A percentile compares a stretch with the other conserved stretches of the same genome.
Evolutionary conservation across 2,329 filamentous ascomycete species (phyloP).

Genomic region (Alternaria viburni): DNA sequence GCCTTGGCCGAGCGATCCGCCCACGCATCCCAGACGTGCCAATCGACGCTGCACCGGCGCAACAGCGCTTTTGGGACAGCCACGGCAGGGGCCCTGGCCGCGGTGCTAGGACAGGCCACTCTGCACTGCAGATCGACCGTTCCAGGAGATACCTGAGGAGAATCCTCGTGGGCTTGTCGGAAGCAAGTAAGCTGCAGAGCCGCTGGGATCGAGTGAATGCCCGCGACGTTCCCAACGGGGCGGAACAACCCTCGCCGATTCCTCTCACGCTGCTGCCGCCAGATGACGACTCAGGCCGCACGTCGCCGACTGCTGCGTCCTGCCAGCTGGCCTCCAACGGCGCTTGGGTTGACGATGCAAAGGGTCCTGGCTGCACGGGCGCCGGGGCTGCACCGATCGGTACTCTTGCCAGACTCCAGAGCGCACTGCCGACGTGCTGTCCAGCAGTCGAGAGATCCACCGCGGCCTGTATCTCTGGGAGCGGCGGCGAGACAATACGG

Average conservation of each 20-base stretch:
- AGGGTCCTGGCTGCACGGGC: slow-evolving; percentile 14
- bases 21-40: slow-evolving; percentile 40
- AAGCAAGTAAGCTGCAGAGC: slow-evolving; percentile 31
- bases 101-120: slow-evolving; percentile 47
- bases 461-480: slow-evolving; percentile 7
- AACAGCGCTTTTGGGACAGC: slow-evolving; percentile 48
- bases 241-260: slow-evolving; percentile 28
- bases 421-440: slow-evolving; percentile 1
- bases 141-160: slow-evolving; percentile 33
- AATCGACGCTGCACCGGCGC: slow-evolving; percentile 49
- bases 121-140: slow-evolving; percentile 51
- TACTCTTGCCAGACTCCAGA: slow-evolving; percentile 20
- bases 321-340: slow-evolving; percentile 3
- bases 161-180: slow-evolving; percentile 27
- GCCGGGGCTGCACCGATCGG: slow-evolving; percentile 35
- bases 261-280: slow-evolving; percentile 15
- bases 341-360: slow-evolving; percentile 3
- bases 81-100: slow-evolving; percentile 27
- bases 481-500: slow-evolving; percentile 29
- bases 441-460: slow-evolving; percentile 6
- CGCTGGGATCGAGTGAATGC: slow-evolving; percentile 12
- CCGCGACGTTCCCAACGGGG: slow-evolving; percentile 17
- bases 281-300: slow-evolving; percentile 11
- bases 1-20: slow-evolving; percentile 47
- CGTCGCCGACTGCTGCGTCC: slow-evolving; percentile 15